Percentiles rank a stretch among this genome's conserved stretches.
phyloP scores from a whole-genome alignment of 257 asterid genomes.

The Solanum habrochaites region DNA sequence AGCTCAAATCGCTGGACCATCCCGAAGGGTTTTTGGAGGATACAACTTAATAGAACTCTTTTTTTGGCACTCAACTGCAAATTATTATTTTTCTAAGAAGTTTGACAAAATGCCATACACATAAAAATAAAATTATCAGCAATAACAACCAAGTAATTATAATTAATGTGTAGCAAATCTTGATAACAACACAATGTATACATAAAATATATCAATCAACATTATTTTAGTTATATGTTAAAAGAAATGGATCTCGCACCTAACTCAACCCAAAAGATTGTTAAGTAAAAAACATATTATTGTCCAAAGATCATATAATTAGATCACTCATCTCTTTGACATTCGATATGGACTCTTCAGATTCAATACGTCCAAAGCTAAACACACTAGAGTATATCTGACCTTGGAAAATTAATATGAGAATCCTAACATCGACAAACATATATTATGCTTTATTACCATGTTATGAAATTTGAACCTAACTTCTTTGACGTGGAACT shows the following conservation, averaged over 20 bases:
- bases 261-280: neutral
- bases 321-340: neutral
- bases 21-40: fast-evolving
- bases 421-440: neutral
- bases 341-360: neutral
- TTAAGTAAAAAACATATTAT: neutral
- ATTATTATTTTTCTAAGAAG: neutral
- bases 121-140: neutral
- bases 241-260: neutral
- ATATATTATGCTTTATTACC: neutral
- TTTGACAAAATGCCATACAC: neutral
- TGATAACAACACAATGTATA: neutral
- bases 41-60: neutral
- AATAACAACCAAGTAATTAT: neutral
- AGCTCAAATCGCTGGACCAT: no score
- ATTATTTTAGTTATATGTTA: neutral
- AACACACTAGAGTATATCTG: neutral
- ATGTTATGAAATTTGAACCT: no score
- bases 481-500: neutral
- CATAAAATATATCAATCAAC: neutral
- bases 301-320: neutral
- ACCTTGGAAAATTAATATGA: neutral
- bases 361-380: neutral
- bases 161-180: neutral
- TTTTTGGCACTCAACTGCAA: neutral